Percentiles rank a stretch among this genome's conserved stretches.
Evolutionary conservation across 352 stramenopile genomes (phyloP).

Genomic region (Pythium aquatile): DNA sequence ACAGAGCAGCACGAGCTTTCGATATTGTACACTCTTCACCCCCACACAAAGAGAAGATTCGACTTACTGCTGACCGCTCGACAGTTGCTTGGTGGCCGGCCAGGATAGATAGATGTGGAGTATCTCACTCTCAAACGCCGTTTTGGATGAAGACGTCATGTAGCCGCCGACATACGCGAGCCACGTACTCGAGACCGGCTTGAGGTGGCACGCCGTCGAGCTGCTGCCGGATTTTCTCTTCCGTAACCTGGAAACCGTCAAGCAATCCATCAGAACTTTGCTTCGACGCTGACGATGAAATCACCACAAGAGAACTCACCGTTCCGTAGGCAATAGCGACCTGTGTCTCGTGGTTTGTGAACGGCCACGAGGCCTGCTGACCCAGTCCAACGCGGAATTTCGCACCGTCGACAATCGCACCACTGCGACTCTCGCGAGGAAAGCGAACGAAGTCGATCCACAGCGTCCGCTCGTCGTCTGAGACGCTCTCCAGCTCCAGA

Average conservation of each 20-base stretch:
- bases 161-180: constrained; percentile 48
- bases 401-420: constrained; percentile 15
- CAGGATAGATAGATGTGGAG: constrained; percentile 21
- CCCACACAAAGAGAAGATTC: constrained; percentile 9
- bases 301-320: constrained; percentile 31
- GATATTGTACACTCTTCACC: constrained; percentile 21
- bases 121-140: not conserved
- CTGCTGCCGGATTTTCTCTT: constrained; percentile 42
- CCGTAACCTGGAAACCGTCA: constrained; percentile 43
- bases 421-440: constrained; percentile 27
- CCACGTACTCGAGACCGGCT: constrained; percentile 48
- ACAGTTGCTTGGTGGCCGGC: not conserved
- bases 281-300: not conserved
- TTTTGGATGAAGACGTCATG: constrained; percentile 31
- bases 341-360: constrained; percentile 42
- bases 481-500: constrained; percentile 36
- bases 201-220: constrained; percentile 42
- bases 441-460: constrained; percentile 75
- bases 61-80: not conserved
- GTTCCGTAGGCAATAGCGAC: constrained; percentile 47
- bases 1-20: constrained; percentile 8
- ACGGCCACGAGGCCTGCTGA: constrained; percentile 50
- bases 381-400: constrained; percentile 61
- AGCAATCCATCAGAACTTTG: not conserved
- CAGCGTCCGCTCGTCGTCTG: constrained; percentile 36